Base-by-base conservation (phyloP, 2,329 filamentous ascomycete species). In the Teratosphaeria destructans region DNA sequence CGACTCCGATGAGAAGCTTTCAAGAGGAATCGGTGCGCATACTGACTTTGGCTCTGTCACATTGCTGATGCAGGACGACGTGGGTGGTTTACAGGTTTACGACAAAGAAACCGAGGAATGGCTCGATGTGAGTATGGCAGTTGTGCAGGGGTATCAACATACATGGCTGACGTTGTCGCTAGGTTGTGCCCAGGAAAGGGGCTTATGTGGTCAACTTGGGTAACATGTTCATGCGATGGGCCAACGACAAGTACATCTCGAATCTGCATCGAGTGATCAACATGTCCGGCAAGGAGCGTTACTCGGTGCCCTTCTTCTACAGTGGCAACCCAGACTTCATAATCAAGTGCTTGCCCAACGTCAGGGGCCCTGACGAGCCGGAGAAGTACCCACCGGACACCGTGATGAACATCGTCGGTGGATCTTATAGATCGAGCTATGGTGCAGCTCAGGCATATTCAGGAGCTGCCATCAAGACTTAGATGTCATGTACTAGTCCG, bases 151-250 rank as follows among this genome's bases (percentile, higher is more conserved):
- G 7, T 19, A 5, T 12, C 37, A 12, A 6, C 5, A 43, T 3
- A 14, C 37, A 16, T 43, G 37, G 11, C 37, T 43, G 37, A 43
- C 37, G 12, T 3, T n/a, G 2, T n/a, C 1, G 8, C 5, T 16
- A 43, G 37, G 37, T 43, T 43, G 37, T 43, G 11, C 37, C 37
- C 5, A 43, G 12, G 37, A 68, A 69, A 0, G 77, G 74, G 11
- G 72, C 73, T 0, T 78, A 77, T 58, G 76, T 79, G 10, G 76
- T 79, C 5, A 80, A 80, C 60, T 76, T 80, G 37, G 78, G 77
- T 0, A 78, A 80, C 62, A 78, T 80, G 74, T 72, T 80, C 63
- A 76, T 79, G 71, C 65, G 74, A 54, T 78, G 53, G 53, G 26
- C 53, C 26, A 55, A 55, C 53, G 53, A 55, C 29, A 29, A 32